Base-by-base conservation (phyloP, 2,329 filamentous ascomycete genomes). In the Laburnicola sp. region DNA sequence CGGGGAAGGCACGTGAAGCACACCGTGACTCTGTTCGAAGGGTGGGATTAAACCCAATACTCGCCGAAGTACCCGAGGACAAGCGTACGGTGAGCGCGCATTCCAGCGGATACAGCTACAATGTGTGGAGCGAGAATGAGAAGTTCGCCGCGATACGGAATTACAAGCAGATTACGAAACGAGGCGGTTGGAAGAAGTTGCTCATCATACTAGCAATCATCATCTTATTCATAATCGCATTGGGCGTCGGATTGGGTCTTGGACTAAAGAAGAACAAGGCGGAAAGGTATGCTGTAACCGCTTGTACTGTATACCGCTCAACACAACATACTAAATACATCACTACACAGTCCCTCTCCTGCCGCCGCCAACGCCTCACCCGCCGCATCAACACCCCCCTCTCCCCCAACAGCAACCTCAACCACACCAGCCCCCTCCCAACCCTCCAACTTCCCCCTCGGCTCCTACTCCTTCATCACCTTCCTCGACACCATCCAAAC, bases 381-480 rank as follows among this genome's bases (percentile, higher is more conserved):
- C 10, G 36, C 59, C 3, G 50, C 57, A 34, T 48, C 58, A n/a
- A 47, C 56, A 10, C 53, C 62, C 23, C 43, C 54, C 4, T 60
- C 66, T 16, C 56, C 65, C 26, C 31, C 53, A 27, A 45, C 56
- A 11, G 38, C 65, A 4, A 43, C 56, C 16, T 16, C 16, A 16
- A 16, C 16, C 16, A 16, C 16, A 16, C 16, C 16, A 16, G 16
- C 16, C 16, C 16, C 16, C 3, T 56, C 63, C 22, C 48, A 57
- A 3, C 63, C 66, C 16, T 56, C 65, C 9, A 65, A 71, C 46
- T 87, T 87, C 60, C 86, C 86, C 1, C 72, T 80, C 1, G 86
- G 86, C 4, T 78, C 81, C n/a, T 88, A 83, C 68, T 76, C 80
- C 32, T 76, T 89, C 58, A 75, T 79, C 5, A 83, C 84, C 22